phyloP scores from a whole-genome alignment of 1,139 yeast species.

The Saccharomyces hybrid region DNA sequence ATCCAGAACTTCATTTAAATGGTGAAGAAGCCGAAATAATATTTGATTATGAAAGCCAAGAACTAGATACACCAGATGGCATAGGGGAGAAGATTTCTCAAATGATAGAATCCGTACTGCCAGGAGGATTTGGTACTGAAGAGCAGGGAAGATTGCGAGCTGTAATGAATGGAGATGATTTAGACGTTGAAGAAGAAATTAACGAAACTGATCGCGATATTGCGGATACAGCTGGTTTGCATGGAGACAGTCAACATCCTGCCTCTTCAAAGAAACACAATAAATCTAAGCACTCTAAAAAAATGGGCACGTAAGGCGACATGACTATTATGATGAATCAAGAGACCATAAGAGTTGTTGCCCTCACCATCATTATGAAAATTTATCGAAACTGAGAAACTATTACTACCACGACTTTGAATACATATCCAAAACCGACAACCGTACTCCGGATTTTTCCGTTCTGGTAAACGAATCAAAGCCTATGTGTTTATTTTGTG shows the following conservation, averaged over 20 bases:
- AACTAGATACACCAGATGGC: constrained; percentile 25
- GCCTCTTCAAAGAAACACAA: neutral
- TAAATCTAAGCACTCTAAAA: neutral
- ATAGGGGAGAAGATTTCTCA: constrained; percentile 27
- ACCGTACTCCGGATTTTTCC: constrained; percentile 25
- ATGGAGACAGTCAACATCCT: neutral
- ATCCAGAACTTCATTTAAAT: constrained; percentile 23
- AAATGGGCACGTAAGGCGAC: constrained; percentile 1
- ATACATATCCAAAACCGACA: constrained; percentile 9
- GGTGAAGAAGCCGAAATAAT: constrained; percentile 27
- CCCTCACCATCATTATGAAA: constrained; percentile 11
- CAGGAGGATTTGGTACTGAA: constrained; percentile 24
- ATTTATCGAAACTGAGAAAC: constrained; percentile 8
- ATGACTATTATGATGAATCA: constrained; percentile 3
- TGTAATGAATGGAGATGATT: neutral
- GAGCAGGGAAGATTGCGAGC: constrained; percentile 22
- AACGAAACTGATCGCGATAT: neutral
- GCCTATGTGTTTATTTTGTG: constrained; percentile 50
- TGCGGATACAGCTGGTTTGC: neutral
- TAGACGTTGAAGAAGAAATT: neutral
- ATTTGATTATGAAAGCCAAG: constrained; percentile 28
- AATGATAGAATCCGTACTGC: constrained; percentile 28
- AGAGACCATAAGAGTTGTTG: constrained; percentile 7
- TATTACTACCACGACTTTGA: constrained; percentile 19
- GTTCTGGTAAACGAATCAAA: constrained; percentile 17